Evolutionary conservation across 306 rosid species (phyloP).

Genomic region (Elaeagnus macrophylla): DNA sequence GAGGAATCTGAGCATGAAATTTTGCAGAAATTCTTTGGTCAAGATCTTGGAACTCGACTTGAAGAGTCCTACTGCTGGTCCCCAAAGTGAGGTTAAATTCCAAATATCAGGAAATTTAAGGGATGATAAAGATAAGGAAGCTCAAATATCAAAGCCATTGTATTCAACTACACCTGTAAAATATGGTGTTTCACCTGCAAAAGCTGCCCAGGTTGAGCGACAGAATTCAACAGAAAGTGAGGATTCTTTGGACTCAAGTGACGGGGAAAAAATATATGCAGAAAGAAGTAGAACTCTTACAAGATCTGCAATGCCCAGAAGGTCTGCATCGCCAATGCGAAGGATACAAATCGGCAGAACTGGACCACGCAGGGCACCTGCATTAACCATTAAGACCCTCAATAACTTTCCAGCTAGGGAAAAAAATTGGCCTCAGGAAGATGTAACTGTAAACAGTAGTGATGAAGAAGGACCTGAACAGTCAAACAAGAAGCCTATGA

Average conservation of each 20-base stretch:
- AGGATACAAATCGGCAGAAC: constrained; percentile 82
- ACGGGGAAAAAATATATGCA: constrained; percentile 49
- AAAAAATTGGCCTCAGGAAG: constrained; percentile 37
- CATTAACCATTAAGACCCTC: constrained; percentile 81
- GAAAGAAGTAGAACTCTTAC: constrained; percentile 80
- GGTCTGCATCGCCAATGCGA: constrained; percentile 98
- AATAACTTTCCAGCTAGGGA: constrained; percentile 59
- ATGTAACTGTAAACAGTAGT: constrained; percentile 35
- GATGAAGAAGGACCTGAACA: constrained; percentile 63
- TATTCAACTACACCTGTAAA: constrained; percentile 44
- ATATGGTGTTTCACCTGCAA: constrained; percentile 90
- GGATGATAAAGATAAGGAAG: constrained; percentile 22
- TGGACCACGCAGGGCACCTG: constrained; percentile 83
- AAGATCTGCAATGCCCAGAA: constrained; percentile 65
- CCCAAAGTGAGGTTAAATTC: constrained; percentile 29
- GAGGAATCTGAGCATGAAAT: constrained; percentile 7
- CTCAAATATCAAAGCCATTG: constrained; percentile 34
- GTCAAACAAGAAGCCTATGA: constrained; percentile 48
- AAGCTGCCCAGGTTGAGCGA: constrained; percentile 81
- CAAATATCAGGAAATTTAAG: constrained; percentile 16
- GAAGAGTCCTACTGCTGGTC: constrained; percentile 24
- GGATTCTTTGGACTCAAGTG: constrained; percentile 65
- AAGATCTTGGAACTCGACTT: constrained; percentile 43
- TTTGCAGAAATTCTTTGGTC: constrained; percentile 49
- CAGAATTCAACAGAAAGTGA: constrained; percentile 58